phyloP scores from a whole-genome alignment of 139 green algal species.

The Tetradesmus obliquus region DNA sequence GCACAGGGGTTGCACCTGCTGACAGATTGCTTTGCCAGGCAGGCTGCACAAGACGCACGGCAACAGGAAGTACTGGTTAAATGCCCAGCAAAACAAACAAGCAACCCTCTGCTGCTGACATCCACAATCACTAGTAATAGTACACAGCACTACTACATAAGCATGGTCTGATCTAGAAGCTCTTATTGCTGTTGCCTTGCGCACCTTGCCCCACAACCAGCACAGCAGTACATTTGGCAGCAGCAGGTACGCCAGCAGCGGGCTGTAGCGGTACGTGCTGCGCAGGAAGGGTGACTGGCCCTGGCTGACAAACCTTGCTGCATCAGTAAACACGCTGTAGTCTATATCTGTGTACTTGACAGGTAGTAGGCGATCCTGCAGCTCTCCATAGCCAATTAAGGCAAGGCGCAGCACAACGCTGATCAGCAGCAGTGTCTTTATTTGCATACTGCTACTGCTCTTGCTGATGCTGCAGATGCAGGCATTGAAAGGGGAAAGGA shows the following conservation, averaged over 20 bases:
- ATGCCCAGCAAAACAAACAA: no score
- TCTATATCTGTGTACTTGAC: conserved; percentile 85
- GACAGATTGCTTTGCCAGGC: no score
- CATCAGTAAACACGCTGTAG: conserved; percentile 65
- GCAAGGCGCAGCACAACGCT: conserved; percentile 56
- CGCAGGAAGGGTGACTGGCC: conserved; percentile 69
- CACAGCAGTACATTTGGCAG: conserved; percentile 85
- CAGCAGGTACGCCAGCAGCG: conserved; percentile 88
- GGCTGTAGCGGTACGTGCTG: conserved; percentile 89
- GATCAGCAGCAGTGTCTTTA: conserved; percentile 39
- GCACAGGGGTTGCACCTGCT: no score
- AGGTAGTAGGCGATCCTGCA: conserved; percentile 72
- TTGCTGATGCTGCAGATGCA: neutral
- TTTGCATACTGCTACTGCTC: neutral
- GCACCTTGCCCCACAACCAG: conserved; percentile 86
- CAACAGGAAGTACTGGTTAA: no score
- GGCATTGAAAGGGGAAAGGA: neutral
- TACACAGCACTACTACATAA: no score
- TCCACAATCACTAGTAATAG: no score
- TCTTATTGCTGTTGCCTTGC: neutral
- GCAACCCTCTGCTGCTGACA: no score
- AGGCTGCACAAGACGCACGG: no score
- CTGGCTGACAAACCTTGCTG: conserved; percentile 52
- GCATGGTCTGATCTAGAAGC: no score
- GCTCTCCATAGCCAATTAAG: conserved; percentile 68